A percentile compares a stretch with the other conserved stretches of the same genome.
Evolutionary conservation across 345 rosid species (phyloP).

Genomic region (Aegle marmelos): DNA sequence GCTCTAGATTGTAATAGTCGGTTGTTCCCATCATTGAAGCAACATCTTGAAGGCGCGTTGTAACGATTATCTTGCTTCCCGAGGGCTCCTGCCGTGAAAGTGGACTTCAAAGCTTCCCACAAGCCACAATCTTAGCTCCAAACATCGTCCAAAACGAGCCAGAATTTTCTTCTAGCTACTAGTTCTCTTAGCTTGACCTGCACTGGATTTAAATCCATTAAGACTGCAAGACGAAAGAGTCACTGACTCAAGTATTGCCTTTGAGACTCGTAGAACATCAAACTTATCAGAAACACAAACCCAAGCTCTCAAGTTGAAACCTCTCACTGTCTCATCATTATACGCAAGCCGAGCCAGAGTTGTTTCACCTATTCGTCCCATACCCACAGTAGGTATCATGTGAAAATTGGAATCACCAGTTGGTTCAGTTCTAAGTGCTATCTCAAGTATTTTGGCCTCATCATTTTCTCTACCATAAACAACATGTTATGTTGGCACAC

Average conservation of each 20-base stretch:
- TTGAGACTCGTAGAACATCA: neutral
- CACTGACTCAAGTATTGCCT: neutral
- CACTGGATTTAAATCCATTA: neutral
- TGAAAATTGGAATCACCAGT: neutral
- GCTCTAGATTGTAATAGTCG: too few species aligned
- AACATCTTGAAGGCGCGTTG: neutral
- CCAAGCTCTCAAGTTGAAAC: neutral
- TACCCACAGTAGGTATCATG: neutral
- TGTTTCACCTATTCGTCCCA: constrained; percentile 4
- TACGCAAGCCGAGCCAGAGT: neutral
- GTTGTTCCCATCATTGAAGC: neutral
- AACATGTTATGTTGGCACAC: neutral
- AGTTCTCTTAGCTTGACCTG: neutral
- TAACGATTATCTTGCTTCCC: neutral
- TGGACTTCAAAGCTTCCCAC: neutral
- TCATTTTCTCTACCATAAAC: neutral
- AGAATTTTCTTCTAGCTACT: neutral
- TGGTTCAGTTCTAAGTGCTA: neutral
- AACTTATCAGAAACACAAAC: constrained; percentile 3
- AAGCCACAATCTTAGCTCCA: neutral
- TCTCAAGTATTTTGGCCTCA: neutral
- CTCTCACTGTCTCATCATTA: neutral
- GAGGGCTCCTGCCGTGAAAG: neutral
- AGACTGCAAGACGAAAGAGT: neutral
- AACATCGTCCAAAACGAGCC: neutral